phyloP scores from a whole-genome alignment of 176 grass and related monocot genomes.

The Areca catechu region DNA sequence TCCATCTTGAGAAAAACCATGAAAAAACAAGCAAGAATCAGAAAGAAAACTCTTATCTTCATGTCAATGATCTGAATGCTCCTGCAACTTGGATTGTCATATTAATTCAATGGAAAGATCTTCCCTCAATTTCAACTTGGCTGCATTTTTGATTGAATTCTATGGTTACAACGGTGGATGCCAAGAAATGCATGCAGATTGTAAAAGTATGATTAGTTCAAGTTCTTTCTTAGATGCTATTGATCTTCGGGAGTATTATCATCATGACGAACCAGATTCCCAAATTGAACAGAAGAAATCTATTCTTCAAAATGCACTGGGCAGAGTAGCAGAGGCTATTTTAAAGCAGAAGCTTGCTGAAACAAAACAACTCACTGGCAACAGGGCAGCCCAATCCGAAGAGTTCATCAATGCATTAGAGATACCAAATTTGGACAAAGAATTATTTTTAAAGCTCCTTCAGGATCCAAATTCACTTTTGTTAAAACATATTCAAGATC shows the following conservation, averaged over 20 bases:
- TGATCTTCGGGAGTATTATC: conserved; percentile 58
- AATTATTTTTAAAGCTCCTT: conserved; percentile 80
- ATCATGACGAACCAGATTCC: conserved; percentile 36
- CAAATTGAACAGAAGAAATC: conserved; percentile 8
- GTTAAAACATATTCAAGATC: conserved; percentile 56
- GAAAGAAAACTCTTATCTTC: conserved; percentile 21
- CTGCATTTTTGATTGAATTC: conserved; percentile 60
- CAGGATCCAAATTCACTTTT: conserved; percentile 74
- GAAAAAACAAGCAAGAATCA: conserved; percentile 36
- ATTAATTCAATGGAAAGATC: conserved; percentile 35
- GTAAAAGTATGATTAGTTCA: conserved; percentile 46
- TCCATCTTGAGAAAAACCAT: conserved; percentile 27
- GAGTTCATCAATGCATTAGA: conserved; percentile 81
- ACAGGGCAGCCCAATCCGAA: conserved; percentile 43
- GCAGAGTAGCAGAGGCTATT: conserved; percentile 22
- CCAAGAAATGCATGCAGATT: conserved; percentile 36
- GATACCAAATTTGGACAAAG: conserved; percentile 72
- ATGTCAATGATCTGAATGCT: conserved; percentile 1
- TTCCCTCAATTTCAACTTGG: conserved; percentile 53
- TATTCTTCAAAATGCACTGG: not conserved
- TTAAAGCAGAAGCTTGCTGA: conserved; percentile 26
- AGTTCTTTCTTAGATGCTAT: conserved; percentile 58
- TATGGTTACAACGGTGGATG: conserved; percentile 62
- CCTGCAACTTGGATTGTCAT: conserved; percentile 27
- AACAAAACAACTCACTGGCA: conserved; percentile 32